These are phyloP conservation scores for Aspergillus sp. DNA, from an alignment of 2,329 filamentous ascomycete species.

Conservation along the genomic window DNA sequence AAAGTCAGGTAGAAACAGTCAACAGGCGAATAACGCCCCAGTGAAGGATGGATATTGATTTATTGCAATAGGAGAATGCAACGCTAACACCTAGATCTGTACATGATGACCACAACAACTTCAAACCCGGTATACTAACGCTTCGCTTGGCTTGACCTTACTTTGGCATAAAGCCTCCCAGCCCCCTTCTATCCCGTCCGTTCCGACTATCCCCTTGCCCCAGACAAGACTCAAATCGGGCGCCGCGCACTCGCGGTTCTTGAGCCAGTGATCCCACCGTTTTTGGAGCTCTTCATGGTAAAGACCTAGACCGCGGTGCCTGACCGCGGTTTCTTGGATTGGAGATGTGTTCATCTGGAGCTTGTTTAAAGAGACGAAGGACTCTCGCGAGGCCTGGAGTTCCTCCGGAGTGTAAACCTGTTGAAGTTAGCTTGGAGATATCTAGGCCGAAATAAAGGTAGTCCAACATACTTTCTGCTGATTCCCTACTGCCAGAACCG, in stretches of 20 bases:
- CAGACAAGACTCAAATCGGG: conserved; percentile 16
- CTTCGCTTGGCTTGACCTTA: conserved; percentile 12
- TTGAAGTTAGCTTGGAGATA: not conserved
- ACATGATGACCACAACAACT: too few relatives aligned
- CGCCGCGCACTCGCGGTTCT: conserved; percentile 6
- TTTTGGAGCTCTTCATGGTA: not conserved
- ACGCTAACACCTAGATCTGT: too few relatives aligned
- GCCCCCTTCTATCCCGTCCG: conserved; percentile 15
- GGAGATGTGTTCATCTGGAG: not conserved
- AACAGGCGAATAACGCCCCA: too few relatives aligned
- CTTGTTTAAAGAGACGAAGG: not conserved
- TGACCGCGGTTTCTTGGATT: not conserved
- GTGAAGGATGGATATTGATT: too few relatives aligned
- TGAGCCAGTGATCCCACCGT: conserved; percentile 13
- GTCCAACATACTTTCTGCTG: conserved; percentile 16
- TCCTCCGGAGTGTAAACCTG: not conserved
- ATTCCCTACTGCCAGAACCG: conserved; percentile 16
- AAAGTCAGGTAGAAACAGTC: too few relatives aligned
- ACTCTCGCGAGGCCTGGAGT: not conserved
- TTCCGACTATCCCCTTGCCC: conserved; percentile 6
- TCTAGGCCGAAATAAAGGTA: not conserved
- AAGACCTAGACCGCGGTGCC: not conserved
- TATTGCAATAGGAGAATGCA: too few relatives aligned
- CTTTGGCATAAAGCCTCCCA: conserved; percentile 10
- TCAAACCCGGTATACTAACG: conserved; percentile 15